Evolutionary conservation across 177 flowering plant species (phyloP), one percentile per base, ranked within the genome.

Genomic region (Tripterygium wilfordii): DNA sequence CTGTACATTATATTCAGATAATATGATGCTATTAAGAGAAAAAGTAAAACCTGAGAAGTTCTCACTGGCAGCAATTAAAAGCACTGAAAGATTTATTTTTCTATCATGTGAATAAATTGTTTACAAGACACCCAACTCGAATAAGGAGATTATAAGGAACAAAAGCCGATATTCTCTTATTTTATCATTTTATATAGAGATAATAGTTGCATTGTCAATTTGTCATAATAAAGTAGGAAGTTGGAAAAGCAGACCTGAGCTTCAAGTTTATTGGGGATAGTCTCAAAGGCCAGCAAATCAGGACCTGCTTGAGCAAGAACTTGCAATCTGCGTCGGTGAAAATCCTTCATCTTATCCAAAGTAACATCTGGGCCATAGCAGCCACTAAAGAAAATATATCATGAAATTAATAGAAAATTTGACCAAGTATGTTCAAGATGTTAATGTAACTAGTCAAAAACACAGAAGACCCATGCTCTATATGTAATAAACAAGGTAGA

Each of bases 231-330:
- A 13, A 23, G 21, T 16, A 16, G 15, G 14, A 5, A 29, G 31
- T 10, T 12, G 14, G 10, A 29, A 36, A 31, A 25, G 43, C 54
- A 64, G 33, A 91, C 98, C 90, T 83, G 83, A 51, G 96, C 87
- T 77, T 92, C 98, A 20, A 92, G 82, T 61, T 83, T 92, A 47
- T 82, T 88, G 2, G 98, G 98, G 51, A 88, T 88, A 43, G 98
- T 84, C 70, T 92, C 96, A 61, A 92, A 92, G 12, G 96, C 96
- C 17, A 88, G 65, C 65, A 88, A 48, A 53, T 92, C 96, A 3
- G 98, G 67, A 22, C 88, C 83, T 9, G 95, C 80, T 60, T 77
- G 74, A 9, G 78, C 81, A 19, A 92, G 84, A 53, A 92, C 74
- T 70, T 76, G 90, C 62, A 92, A 44, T 56, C 95, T 79, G 15